Evolutionary conservation across 768 basidiomycete species (phyloP).

Genomic region (Suillus ampliporus): DNA sequence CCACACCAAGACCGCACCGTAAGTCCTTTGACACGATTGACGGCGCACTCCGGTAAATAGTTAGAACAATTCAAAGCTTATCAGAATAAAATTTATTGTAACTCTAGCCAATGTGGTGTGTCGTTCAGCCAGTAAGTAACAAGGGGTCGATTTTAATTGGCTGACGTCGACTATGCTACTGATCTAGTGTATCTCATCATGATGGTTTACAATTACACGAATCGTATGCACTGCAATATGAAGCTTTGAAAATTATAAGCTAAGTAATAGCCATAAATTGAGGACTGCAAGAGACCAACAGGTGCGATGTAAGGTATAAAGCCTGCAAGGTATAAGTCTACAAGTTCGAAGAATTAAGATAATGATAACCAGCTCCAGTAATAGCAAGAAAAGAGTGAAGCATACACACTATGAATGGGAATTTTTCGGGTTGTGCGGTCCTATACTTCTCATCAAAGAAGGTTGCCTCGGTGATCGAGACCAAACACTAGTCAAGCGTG

Average conservation of each 20-base stretch:
- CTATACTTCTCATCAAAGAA: constrained; percentile 6
- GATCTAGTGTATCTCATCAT: not conserved
- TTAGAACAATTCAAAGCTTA: no score
- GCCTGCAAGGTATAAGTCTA: not conserved
- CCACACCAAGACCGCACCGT: no score
- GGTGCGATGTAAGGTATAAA: not conserved
- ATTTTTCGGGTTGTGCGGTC: not conserved
- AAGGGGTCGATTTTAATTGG: not conserved
- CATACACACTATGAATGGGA: not conserved
- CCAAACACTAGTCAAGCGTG: constrained; percentile 28
- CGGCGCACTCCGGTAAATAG: no score
- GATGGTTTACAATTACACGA: not conserved
- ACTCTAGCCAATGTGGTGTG: no score
- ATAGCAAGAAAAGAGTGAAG: constrained; percentile 9
- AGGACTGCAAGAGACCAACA: not conserved
- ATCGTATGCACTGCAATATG: not conserved
- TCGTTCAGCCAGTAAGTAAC: no score
- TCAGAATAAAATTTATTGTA: no score
- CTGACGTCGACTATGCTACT: not conserved
- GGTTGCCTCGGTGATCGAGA: constrained; percentile 28
- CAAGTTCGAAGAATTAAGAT: constrained; percentile 4
- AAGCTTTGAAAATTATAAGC: not conserved
- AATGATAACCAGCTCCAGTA: not conserved
- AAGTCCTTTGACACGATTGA: no score
- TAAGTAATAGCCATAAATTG: not conserved